Conservation (phyloP, 2,329 filamentous ascomycete species). For the Trichoderma gracile region DNA sequence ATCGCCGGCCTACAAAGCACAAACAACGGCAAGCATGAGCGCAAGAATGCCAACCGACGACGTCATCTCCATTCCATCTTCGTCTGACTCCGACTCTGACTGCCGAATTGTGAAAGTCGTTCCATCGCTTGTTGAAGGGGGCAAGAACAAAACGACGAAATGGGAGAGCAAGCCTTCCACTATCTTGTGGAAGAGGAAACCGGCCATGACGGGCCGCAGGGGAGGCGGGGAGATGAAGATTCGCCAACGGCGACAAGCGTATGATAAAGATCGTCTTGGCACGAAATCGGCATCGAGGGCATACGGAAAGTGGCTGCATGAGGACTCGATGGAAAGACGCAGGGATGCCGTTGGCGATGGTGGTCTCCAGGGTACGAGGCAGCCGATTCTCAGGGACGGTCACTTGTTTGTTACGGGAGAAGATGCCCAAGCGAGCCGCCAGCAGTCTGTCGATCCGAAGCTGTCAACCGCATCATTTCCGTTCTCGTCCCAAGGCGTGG, state of each 20-base stretch:
- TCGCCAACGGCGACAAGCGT: neutral
- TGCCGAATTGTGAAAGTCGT: constrained; percentile 12
- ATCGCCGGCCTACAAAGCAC: neutral
- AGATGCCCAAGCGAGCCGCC: neutral
- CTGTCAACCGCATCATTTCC: neutral
- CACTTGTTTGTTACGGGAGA: neutral
- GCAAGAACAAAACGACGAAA: constrained; percentile 6
- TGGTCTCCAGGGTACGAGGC: neutral
- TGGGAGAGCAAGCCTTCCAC: neutral
- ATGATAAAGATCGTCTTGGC: neutral
- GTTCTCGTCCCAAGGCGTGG: neutral
- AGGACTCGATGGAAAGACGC: neutral
- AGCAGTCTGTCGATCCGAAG: neutral
- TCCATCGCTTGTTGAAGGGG: neutral
- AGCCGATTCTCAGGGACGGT: neutral
- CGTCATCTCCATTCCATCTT: constrained; percentile 1
- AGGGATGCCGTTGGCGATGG: neutral
- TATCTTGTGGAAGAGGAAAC: neutral
- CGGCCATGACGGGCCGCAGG: neutral
- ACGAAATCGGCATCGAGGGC: neutral
- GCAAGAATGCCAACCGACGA: neutral
- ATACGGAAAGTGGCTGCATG: neutral
- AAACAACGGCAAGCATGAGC: neutral
- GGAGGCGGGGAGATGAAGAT: neutral
- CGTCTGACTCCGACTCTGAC: constrained; percentile 9